Evolutionary conservation across 1,284 basidiomycete species (phyloP), one percentile per base, ranked within the genome.

Genomic region (Ganoderma boninense): DNA sequence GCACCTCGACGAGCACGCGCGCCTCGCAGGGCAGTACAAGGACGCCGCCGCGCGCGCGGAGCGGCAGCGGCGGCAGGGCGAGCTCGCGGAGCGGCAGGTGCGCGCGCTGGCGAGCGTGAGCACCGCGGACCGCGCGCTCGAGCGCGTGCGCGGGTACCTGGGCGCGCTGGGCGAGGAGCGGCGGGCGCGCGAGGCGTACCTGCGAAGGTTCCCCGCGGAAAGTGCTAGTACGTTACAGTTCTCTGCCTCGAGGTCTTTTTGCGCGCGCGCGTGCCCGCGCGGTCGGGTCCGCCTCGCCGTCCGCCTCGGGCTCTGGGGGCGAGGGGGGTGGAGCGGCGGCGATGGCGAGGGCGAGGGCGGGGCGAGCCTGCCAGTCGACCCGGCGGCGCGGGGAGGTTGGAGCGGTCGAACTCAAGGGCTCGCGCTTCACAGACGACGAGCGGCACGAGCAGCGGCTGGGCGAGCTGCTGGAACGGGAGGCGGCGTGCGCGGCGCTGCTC

Each of bases 21-120:
- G 61, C n/a, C 35, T 71, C 29, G 32, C 60, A 5, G 66, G 70
- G 42, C 46, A 44, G 54, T 62, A 62, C 61, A 67, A 68, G 64
- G 70, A 67, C 49, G 70, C 64, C 18, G 66, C 66, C 3, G 67
- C 66, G 43, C 70, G 70, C 23, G 63, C 64, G 67, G 70, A 71
- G 43, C 66, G 64, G 26, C 64, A 63, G 32, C 63, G 66, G 42
- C 59, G 62, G 6, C 46, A 42, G 43, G 70, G 61, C 29, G 64
- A 65, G 42, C 64, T 68, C 29, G 26, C 60, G 6, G 64, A 62
- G 29, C 35, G n/a, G 52, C 66, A 68, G 64, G 60, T 68, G 43
- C 64, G 67, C 35, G 49, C 66, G 64, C n/a, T 68, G 46, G 8
- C 60, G 29, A 44, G 4, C 38, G 29, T 40, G 18, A 18, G 44